These are phyloP conservation scores for Colletotrichum echinochloae DNA, from an alignment of 2,329 filamentous ascomycete genomes.

Conservation along the genomic window DNA sequence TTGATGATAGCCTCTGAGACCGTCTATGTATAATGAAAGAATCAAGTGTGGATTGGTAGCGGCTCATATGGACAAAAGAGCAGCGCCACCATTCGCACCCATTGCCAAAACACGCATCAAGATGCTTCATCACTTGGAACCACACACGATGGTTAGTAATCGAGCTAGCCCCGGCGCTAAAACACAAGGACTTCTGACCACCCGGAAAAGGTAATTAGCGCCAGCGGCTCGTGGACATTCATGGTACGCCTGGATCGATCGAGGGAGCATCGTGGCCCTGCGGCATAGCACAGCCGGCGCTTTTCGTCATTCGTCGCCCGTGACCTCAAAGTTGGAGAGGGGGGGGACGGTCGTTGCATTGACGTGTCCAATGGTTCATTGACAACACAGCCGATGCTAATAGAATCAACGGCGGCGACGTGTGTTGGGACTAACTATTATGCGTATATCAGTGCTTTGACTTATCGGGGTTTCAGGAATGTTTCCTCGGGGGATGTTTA, in stretches of 20 bases:
- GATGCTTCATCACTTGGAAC: not conserved
- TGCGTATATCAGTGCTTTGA: slow-evolving; percentile 17
- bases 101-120: not conserved
- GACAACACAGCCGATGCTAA: not conserved
- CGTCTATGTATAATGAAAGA: too few relatives aligned
- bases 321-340: not conserved
- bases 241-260: not conserved
- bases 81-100: not conserved
- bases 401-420: not conserved
- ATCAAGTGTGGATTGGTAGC: too few relatives aligned
- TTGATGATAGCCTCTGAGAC: not conserved
- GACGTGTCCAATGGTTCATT: not conserved
- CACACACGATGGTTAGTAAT: not conserved
- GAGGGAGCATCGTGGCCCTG: not conserved
- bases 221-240: not conserved
- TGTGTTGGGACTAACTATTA: not conserved
- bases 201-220: not conserved
- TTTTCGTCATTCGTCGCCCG: not conserved
- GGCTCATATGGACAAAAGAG: not conserved
- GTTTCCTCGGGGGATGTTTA: slow-evolving; percentile 2
- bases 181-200: not conserved
- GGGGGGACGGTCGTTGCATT: not conserved
- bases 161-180: not conserved
- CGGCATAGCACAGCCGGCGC: not conserved
- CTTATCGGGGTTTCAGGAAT: slow-evolving; percentile 28